Evolutionary conservation across 2,329 filamentous ascomycete genomes (phyloP), one percentile per base, ranked within the genome.

Genomic region (Venturia pyrina): DNA sequence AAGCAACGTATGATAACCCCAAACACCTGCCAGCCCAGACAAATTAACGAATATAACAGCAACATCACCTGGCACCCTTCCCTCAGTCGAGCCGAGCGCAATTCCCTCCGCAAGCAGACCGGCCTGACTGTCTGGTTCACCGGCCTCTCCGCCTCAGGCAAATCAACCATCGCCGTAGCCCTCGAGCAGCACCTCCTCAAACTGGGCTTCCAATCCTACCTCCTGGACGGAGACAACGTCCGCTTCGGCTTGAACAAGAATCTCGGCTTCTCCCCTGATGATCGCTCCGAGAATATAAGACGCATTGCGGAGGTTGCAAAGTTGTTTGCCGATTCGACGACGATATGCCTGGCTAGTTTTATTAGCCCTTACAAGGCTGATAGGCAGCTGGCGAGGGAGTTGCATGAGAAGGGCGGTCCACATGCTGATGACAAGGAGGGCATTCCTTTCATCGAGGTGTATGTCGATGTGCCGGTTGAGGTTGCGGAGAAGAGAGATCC

Each of bases 51-150:
- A 21, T 60, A 32, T 21, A 41, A 40, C 75, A 95, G 90, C 77
- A 95, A 95, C 83, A 93, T 95, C 77, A 93, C 90, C 77, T 95
- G 90, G 90, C 90, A 95, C 82, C 83, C 87, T 10, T 90, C 89
- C 68, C 88, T 95, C 75, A 89, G 89, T 65, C 89, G 90, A 78
- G 78, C 81, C 68, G 90, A 95, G 84, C 89, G 90, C 78, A 88
- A 85, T 78, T 76, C 83, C 70, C 80, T 85, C 71, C 90, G 91
- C 78, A 86, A 88, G 77, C 95, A 99, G 79, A 85, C 86, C 71
- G 95, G 95, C 75, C 89, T 96, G 76, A 99, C 95, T 66, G 88
- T 99, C 80, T 99, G 95, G 95, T 90, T 99, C 75, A 99, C 95
- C 0, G 95, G 95, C 65, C 90, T 99, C 69, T 96, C 91, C 46